Conservation (phyloP, 345 rosid genomes). For the Linum trigynum region DNA sequence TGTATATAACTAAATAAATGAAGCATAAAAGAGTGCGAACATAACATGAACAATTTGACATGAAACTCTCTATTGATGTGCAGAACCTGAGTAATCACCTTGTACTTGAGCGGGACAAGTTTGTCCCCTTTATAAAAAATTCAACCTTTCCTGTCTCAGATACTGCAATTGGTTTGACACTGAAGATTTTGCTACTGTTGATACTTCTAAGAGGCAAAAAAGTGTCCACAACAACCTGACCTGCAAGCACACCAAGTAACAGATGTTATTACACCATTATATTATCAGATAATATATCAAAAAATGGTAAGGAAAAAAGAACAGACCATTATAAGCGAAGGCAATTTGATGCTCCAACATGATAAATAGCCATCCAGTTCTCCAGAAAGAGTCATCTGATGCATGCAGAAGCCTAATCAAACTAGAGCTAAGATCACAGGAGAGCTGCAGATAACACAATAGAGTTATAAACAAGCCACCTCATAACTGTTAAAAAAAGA, state of each 20-base stretch:
- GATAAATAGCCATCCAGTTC: conserved; percentile 72
- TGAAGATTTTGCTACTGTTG: conserved; percentile 46
- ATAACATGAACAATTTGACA: conserved; percentile 6
- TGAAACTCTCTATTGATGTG: no score
- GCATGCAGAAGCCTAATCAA: conserved; percentile 71
- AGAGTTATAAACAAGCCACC: conserved; percentile 13
- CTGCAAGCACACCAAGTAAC: conserved; percentile 36
- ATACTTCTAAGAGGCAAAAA: conserved; percentile 50
- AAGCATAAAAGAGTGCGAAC: no score
- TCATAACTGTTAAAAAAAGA: conserved; percentile 2
- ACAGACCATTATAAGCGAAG: conserved; percentile 62
- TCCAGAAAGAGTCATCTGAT: conserved; percentile 78
- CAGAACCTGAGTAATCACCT: conserved; percentile 34
- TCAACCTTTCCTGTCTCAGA: conserved; percentile 47
- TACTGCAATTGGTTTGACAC: conserved; percentile 73
- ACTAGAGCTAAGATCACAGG: conserved; percentile 58
- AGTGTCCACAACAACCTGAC: conserved; percentile 71
- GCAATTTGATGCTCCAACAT: conserved; percentile 79
- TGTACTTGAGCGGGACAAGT: conserved; percentile 54
- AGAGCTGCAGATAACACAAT: conserved; percentile 43
- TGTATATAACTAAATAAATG: no score
- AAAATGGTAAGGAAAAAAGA: conserved; percentile 11
- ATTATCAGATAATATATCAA: conserved; percentile 1
- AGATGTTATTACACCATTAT: not conserved
- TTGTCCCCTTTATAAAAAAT: conserved; percentile 73